phyloP scores from a whole-genome alignment of 805 yeast species.

The Candida argentea region DNA sequence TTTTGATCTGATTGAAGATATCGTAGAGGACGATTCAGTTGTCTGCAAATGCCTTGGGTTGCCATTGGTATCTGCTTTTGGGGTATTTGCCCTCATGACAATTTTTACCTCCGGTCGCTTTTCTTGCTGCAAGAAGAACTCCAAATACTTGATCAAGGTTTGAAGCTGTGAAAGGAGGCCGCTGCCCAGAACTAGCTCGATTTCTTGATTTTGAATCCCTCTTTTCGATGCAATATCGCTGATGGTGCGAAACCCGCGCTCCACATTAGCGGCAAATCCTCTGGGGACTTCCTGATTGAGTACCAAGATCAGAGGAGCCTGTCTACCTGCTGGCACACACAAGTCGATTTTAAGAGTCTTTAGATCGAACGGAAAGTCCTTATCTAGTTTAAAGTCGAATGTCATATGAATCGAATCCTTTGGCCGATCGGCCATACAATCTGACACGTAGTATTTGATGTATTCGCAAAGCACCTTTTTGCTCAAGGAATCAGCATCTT shows the following conservation, averaged over 20 bases:
- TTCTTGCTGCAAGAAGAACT: constrained; percentile 46
- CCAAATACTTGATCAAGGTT: constrained; percentile 50
- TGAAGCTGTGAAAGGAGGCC: constrained; percentile 45
- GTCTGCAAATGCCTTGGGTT: too few relatives aligned
- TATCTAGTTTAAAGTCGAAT: constrained; percentile 38
- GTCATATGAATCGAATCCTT: constrained; percentile 26
- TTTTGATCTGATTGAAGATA: too few relatives aligned
- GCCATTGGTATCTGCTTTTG: not conserved
- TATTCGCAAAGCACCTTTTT: constrained; percentile 3
- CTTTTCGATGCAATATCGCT: constrained; percentile 15
- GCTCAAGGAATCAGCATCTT: constrained; percentile 5
- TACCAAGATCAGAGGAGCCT: constrained; percentile 42
- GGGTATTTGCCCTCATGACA: constrained; percentile 21
- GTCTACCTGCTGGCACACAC: constrained; percentile 36
- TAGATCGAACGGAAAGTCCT: constrained; percentile 63
- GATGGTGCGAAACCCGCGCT: constrained; percentile 47
- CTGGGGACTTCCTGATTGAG: constrained; percentile 60
- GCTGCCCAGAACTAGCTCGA: constrained; percentile 32
- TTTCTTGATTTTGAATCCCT: constrained; percentile 11
- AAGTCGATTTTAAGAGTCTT: constrained; percentile 42
- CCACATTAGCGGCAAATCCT: constrained; percentile 60
- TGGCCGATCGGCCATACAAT: constrained; percentile 16
- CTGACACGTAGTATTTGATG: constrained; percentile 22
- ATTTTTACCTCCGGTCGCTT: constrained; percentile 54
- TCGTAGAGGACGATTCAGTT: too few relatives aligned